Conservation (phyloP, 139 green algal species). For the Haematococcus lacustris region DNA sequence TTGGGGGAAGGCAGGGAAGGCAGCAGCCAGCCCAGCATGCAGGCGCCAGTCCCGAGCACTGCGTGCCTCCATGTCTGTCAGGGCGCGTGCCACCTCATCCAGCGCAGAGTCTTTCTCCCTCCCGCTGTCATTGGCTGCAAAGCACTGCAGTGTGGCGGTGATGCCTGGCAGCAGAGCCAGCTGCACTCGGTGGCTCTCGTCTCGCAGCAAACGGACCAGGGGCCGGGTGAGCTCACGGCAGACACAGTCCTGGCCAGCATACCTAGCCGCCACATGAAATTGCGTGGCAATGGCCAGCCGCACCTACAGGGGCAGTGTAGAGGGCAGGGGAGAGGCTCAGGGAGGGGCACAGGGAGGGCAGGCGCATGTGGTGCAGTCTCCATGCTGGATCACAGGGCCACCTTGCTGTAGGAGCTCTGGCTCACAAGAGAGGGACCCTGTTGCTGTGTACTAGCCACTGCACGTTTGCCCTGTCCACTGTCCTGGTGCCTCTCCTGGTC, state of each 20-base stretch:
- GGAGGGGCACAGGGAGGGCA: too few relatives aligned
- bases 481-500: too few relatives aligned
- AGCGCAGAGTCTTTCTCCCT: slow-evolving; percentile 11
- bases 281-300: slow-evolving; percentile 18
- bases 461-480: too few relatives aligned
- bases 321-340: too few relatives aligned
- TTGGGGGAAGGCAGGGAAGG: slow-evolving; percentile 37
- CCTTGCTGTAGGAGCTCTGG: too few relatives aligned
- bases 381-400: too few relatives aligned
- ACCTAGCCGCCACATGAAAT: slow-evolving; percentile 28
- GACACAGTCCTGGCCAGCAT: slow-evolving; percentile 28
- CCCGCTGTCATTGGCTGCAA: background rate
- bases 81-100: slow-evolving; percentile 37
- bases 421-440: too few relatives aligned
- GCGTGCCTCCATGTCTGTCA: slow-evolving; percentile 35
- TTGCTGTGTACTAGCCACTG: too few relatives aligned
- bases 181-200: slow-evolving; percentile 34
- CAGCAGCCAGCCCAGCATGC: slow-evolving; percentile 27
- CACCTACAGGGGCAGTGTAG: slow-evolving; percentile 6
- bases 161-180: slow-evolving; percentile 26
- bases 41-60: slow-evolving; percentile 35
- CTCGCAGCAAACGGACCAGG: slow-evolving; percentile 39
- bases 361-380: too few relatives aligned
- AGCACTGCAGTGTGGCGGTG: slow-evolving; percentile 13
- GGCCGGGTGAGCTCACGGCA: slow-evolving; percentile 38